phyloP scores from a whole-genome alignment of 768 basidiomycete species.

The Serendipita sp. region DNA sequence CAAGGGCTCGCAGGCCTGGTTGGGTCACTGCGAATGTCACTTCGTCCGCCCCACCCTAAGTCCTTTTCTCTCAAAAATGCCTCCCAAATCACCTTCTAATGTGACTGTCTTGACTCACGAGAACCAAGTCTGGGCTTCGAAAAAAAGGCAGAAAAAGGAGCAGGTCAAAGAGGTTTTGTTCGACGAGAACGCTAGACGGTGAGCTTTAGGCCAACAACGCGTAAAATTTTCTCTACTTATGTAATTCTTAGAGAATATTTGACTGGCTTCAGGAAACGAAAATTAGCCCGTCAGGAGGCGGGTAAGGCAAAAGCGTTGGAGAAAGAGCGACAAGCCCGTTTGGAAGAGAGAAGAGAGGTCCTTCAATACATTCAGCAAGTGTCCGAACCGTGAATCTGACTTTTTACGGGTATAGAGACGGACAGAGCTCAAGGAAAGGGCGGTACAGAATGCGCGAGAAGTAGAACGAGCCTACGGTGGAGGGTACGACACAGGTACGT shows the following conservation, averaged over 20 bases:
- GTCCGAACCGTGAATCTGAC: background rate
- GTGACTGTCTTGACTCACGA: slow-evolving; percentile 44
- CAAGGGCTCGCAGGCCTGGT: background rate
- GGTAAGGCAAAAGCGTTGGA: slow-evolving; percentile 58
- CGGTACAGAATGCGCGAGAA: slow-evolving; percentile 56
- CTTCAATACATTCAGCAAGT: slow-evolving; percentile 14
- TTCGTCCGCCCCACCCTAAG: slow-evolving; percentile 3
- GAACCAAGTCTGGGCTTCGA: slow-evolving; percentile 46
- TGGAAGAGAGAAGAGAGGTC: slow-evolving; percentile 68
- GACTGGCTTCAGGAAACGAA: slow-evolving; percentile 88
- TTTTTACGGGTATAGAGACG: slow-evolving; percentile 40
- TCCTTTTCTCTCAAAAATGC: background rate
- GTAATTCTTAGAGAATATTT: slow-evolving; percentile 59
- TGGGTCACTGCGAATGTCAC: no score
- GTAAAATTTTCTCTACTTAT: background rate
- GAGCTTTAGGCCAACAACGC: slow-evolving; percentile 9
- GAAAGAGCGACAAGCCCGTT: slow-evolving; percentile 58
- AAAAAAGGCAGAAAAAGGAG: slow-evolving; percentile 44
- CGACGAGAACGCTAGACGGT: slow-evolving; percentile 76
- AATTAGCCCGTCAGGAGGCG: slow-evolving; percentile 67
- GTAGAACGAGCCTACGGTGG: slow-evolving; percentile 46
- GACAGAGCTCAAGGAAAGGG: slow-evolving; percentile 59
- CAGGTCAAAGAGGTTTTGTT: slow-evolving; percentile 74
- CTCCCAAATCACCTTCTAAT: slow-evolving; percentile 28
- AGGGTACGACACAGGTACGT: background rate